Conservation (phyloP, 176 grass and related monocot species). For the Cenchrus fungigraminus region DNA sequence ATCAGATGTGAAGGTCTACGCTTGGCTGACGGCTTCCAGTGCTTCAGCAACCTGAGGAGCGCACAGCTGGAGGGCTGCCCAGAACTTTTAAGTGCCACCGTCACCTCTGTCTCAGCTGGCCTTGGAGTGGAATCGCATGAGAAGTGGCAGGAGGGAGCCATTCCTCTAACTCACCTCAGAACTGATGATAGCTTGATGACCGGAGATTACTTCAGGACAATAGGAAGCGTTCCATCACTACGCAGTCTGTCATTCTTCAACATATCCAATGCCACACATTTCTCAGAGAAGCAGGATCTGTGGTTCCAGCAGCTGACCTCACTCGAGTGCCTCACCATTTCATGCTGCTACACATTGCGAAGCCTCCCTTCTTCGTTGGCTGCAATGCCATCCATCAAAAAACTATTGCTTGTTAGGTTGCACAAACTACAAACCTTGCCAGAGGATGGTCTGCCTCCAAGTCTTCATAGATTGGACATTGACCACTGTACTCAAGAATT, state of each 20-base stretch:
- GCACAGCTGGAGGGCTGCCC: background rate
- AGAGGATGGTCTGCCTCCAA: background rate
- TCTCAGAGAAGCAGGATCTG: background rate
- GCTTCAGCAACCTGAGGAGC: background rate
- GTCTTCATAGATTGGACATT: background rate
- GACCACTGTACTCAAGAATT: background rate
- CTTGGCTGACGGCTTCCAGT: background rate
- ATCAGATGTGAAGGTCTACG: background rate
- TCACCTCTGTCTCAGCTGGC: background rate
- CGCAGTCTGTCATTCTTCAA: background rate
- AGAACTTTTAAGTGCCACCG: background rate
- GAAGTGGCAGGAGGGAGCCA: background rate
- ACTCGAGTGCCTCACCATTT: background rate
- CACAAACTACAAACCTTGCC: background rate
- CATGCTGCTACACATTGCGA: background rate
- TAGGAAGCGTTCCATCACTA: background rate
- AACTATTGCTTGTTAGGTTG: background rate
- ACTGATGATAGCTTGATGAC: slow-evolving; percentile 1
- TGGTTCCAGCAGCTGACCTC: background rate
- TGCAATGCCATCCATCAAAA: background rate
- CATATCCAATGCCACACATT: background rate
- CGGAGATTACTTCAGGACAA: background rate
- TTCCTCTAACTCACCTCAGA: background rate
- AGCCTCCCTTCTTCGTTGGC: background rate
- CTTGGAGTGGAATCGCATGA: background rate